A percentile compares a stretch with the other conserved stretches of the same genome.
Evolutionary conservation across 495 filamentous ascomycete species (phyloP).

Genomic region (Podospora sp.): DNA sequence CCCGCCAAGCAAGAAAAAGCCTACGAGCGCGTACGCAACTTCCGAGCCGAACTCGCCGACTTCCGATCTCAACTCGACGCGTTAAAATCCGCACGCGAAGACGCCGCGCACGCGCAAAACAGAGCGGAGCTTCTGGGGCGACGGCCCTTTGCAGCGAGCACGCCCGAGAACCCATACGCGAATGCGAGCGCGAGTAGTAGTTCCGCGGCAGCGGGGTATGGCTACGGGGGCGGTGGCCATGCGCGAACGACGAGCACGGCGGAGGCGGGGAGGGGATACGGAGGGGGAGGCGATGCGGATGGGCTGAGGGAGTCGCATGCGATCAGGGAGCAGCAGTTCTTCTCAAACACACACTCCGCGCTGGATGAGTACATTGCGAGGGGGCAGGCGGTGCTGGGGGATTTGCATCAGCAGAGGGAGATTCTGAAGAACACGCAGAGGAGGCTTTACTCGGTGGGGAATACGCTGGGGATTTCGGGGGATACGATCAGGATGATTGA

Average conservation of each 20-base stretch:
- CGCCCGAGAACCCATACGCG: slow-evolving; percentile 94
- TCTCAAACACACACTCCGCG: slow-evolving; percentile 72
- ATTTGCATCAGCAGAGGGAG: slow-evolving; percentile 87
- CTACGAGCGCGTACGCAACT: slow-evolving; percentile 78
- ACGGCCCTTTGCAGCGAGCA: slow-evolving; percentile 81
- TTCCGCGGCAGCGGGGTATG: slow-evolving; percentile 29
- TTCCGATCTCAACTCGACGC: slow-evolving; percentile 76
- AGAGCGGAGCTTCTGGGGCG: slow-evolving; percentile 85
- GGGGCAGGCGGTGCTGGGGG: slow-evolving; percentile 84
- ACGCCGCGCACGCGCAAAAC: slow-evolving; percentile 70
- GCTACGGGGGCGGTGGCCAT: slow-evolving; percentile 31
- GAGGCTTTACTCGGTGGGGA: slow-evolving; percentile 87
- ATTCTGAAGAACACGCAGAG: slow-evolving; percentile 93
- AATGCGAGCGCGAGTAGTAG: slow-evolving; percentile 36
- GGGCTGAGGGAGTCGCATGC: slow-evolving; percentile 76
- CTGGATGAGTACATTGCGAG: slow-evolving; percentile 93
- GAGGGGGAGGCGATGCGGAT: slow-evolving; percentile 39
- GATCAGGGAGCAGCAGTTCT: slow-evolving; percentile 88
- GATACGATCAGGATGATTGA: slow-evolving; percentile 98
- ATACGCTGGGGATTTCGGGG: slow-evolving; percentile 88
- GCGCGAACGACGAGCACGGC: slow-evolving; percentile 35
- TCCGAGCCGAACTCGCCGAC: slow-evolving; percentile 77
- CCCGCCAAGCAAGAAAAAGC: slow-evolving; percentile 89
- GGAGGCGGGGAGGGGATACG: slow-evolving; percentile 20
- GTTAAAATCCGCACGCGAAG: slow-evolving; percentile 74